Conservation (phyloP, 2,329 filamentous ascomycete genomes). For the Fusarium sp. region DNA sequence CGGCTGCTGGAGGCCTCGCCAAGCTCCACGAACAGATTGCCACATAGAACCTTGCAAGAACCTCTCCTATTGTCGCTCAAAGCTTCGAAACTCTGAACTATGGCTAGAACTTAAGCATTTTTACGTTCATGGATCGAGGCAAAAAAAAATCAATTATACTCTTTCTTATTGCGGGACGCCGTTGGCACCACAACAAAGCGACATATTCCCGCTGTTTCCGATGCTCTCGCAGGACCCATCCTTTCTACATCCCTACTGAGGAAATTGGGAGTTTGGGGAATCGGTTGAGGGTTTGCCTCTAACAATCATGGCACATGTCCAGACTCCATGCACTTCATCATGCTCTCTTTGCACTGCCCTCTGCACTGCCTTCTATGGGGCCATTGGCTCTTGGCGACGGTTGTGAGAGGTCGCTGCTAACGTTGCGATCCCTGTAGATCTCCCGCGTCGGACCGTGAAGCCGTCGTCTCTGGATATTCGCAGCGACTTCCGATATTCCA, state of each 20-base stretch:
- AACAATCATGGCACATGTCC: neutral
- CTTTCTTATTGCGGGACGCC: neutral
- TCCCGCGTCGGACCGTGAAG: neutral
- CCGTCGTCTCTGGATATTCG: neutral
- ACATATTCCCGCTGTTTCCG: neutral
- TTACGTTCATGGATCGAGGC: neutral
- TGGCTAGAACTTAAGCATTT: neutral
- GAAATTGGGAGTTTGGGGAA: neutral
- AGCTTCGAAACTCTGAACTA: neutral
- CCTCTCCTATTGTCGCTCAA: neutral
- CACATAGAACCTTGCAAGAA: neutral
- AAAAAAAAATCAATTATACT: neutral
- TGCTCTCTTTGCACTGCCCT: neutral
- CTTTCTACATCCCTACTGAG: neutral
- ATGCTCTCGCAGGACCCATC: neutral
- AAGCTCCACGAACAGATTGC: neutral
- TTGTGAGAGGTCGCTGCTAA: neutral
- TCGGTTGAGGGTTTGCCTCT: neutral
- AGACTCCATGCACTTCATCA: neutral
- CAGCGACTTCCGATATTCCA: neutral
- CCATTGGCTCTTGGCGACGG: neutral
- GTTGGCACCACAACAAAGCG: neutral
- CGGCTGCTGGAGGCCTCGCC: neutral
- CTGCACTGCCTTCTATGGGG: neutral
- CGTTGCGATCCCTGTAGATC: neutral